Base-by-base conservation (phyloP, 2,329 filamentous ascomycete species). In the Fusarium udum region DNA sequence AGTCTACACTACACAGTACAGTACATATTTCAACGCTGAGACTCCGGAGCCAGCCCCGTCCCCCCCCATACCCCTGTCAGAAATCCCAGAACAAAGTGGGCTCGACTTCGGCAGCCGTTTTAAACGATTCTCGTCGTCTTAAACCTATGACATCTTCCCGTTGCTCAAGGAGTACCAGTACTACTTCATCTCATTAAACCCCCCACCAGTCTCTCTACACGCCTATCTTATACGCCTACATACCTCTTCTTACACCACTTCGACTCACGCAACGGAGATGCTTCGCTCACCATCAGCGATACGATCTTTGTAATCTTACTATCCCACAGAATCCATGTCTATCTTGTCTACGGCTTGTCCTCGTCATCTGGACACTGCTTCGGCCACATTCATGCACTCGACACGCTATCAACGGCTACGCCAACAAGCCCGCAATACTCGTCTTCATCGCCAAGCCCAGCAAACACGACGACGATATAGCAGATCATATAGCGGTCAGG, bases 311-410 rank as follows among this genome's bases (percentile, higher is more conserved):
- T 75, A 67, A 64, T 72, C 61, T 75, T 39, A 60, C 46, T 48
- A n/a, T 31, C 40, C 40, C 32, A 43, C 61, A 74, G 64, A 72
- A 75, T 70, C 72, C 69, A 74, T 74, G 72, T 74, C 59, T 75
- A 73, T 67, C 64, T 64, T 67, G 72, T 39, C 61, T 52, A 52
- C 53, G 46, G 14, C 55, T 61, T 59, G 72, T 75, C 72, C 69
- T 57, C 45, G 37, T 70, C 42, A 67, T 36, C 40, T 70, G 72
- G 72, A 73, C 72, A 67, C 37, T 61, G 26, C 59, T 40, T 26
- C 55, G 43, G 63, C 61, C 58, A 56, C 36, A 46, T 75, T 61
- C 51, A 75, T 74, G 72, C 59, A 52, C 72, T 72, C 46, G 72
- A 69, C 63, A 75, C 72, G 61, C 63, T 70, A 52, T 53, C 72